Percentiles rank a stretch among this genome's conserved stretches.
Evolutionary conservation across 306 rosid genomes (phyloP).

Genomic region (Castanospermum australe): DNA sequence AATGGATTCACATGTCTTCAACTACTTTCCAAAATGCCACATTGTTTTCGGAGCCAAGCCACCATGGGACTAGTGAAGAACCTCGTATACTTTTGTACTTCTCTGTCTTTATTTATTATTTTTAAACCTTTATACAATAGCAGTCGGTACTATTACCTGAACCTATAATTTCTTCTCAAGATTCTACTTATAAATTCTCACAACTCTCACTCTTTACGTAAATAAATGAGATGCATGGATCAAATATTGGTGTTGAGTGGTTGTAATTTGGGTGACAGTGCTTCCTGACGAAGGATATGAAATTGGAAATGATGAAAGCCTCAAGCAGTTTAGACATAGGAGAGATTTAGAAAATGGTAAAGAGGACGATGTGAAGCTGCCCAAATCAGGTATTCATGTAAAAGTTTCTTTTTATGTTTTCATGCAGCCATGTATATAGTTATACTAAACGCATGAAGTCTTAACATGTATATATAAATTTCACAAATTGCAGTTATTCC

Average conservation of each 20-base stretch:
- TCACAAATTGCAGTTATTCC: conserved; percentile 27
- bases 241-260: background rate
- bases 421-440: too few species aligned
- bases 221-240: background rate
- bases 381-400: background rate
- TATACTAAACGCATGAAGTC: too few species aligned
- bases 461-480: too few species aligned
- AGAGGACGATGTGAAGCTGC: background rate
- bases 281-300: background rate
- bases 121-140: background rate
- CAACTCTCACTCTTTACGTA: too few species aligned
- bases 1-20: background rate
- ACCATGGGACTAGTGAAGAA: background rate
- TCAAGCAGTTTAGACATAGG: background rate
- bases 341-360: background rate
- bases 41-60: background rate
- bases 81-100: background rate
- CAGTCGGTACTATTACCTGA: background rate
- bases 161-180: background rate
- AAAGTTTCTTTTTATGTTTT: too few species aligned
- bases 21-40: conserved; percentile 20
- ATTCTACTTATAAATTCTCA: background rate
- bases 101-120: background rate
- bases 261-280: conserved; percentile 2
- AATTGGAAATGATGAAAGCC: background rate